phyloP scores from a whole-genome alignment of 169 alveolate species.

The Plasmodium vinckei region DNA sequence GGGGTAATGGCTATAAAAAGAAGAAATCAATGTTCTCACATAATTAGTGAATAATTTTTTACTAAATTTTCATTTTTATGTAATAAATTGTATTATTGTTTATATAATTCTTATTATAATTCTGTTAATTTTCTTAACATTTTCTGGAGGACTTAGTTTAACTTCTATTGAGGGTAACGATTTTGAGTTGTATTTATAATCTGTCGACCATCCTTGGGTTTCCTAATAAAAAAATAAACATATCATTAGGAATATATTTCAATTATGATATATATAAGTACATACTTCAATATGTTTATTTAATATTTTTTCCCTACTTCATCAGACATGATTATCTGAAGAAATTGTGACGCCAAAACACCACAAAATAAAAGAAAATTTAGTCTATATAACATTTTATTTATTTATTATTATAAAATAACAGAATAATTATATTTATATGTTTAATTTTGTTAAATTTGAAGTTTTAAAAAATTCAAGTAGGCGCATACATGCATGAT shows the following conservation, averaged over 20 bases:
- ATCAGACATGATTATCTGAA: constrained; percentile 27
- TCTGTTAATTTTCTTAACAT: constrained; percentile 73
- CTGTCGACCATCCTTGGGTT: constrained; percentile 52
- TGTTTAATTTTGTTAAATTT: not conserved
- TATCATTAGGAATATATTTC: not conserved
- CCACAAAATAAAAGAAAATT: constrained; percentile 40
- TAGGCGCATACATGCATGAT: constrained; percentile 7
- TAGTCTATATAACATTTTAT: constrained; percentile 41
- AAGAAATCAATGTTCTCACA: not conserved
- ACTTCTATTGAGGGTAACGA: constrained; percentile 86
- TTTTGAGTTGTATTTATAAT: constrained; percentile 76
- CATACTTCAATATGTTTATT: not conserved
- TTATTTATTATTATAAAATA: not conserved
- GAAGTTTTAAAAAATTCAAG: not conserved
- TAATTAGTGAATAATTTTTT: not conserved
- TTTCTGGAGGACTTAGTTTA: constrained; percentile 85
- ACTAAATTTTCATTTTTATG: not conserved
- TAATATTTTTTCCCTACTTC: constrained; percentile 34
- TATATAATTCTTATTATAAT: not conserved
- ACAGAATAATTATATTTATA: no score
- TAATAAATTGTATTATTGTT: not conserved
- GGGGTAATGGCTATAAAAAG: constrained; percentile 84
- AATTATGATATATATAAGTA: not conserved
- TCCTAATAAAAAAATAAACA: constrained; percentile 18
- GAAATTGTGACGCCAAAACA: constrained; percentile 31